Evolutionary conservation across 2,329 filamentous ascomycete species (phyloP).

Genomic region (Talaromyces piceae): DNA sequence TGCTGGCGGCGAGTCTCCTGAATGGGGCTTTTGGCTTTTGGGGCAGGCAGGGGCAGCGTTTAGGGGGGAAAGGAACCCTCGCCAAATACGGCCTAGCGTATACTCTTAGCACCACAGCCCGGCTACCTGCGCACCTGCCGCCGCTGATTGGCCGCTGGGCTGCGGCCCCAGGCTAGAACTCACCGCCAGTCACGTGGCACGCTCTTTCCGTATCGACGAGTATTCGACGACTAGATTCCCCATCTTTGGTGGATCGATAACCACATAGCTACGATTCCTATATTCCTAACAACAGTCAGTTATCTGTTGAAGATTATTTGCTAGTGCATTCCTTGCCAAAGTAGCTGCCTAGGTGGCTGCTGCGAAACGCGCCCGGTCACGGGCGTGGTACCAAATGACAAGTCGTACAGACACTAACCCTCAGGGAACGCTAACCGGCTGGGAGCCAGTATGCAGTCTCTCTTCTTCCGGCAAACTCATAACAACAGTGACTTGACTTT

Average conservation of each 20-base stretch:
- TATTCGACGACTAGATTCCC: too few relatives aligned
- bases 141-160: constrained; percentile 7
- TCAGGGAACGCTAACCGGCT: background rate
- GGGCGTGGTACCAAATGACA: background rate
- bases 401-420: background rate
- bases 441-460: too few relatives aligned
- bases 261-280: too few relatives aligned
- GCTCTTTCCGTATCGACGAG: too few relatives aligned
- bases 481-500: too few relatives aligned
- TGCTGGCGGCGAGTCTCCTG: constrained; percentile 14
- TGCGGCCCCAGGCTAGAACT: background rate
- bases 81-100: background rate
- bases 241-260: too few relatives aligned
- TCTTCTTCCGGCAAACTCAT: too few relatives aligned
- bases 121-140: constrained; percentile 8
- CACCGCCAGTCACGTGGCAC: constrained; percentile 7
- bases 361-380: background rate
- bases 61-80: constrained; percentile 12
- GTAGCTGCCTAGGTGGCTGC: too few relatives aligned
- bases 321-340: background rate
- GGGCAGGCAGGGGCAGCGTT: constrained; percentile 6
- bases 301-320: too few relatives aligned
- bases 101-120: constrained; percentile 4
- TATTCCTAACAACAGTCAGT: too few relatives aligned
- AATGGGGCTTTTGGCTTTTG: constrained; percentile 12